These are phyloP conservation scores for Porcisia hertigi DNA, from an alignment of 208 protist species.

Conservation along the genomic window DNA sequence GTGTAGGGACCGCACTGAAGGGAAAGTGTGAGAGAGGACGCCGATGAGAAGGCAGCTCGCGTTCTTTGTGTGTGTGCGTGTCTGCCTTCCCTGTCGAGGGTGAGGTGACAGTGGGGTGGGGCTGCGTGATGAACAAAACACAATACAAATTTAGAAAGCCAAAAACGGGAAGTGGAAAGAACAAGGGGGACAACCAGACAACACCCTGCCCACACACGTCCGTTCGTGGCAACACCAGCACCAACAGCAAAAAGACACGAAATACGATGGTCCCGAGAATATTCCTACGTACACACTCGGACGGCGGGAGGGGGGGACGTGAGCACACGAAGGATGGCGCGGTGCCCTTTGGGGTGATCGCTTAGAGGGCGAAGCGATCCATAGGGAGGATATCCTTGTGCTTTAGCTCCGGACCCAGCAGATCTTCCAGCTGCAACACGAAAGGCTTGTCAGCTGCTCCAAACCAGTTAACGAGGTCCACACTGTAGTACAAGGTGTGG, in stretches of 20 bases:
- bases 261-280: too few relatives aligned
- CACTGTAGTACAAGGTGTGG: slow-evolving; percentile 58
- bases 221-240: too few relatives aligned
- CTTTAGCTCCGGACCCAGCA: slow-evolving; percentile 47
- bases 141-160: too few relatives aligned
- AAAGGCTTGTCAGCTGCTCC: slow-evolving; percentile 53
- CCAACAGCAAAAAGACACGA: too few relatives aligned
- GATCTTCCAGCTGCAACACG: slow-evolving; percentile 62
- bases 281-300: too few relatives aligned
- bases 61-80: not conserved
- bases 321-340: not conserved
- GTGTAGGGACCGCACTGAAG: not conserved
- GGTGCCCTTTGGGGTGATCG: not conserved
- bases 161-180: too few relatives aligned
- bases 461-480: slow-evolving; percentile 75
- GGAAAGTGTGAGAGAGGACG: not conserved
- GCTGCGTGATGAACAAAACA: too few relatives aligned
- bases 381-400: slow-evolving; percentile 76
- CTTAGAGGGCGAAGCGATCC: slow-evolving; percentile 41
- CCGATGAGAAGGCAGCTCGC: not conserved
- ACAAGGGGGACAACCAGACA: too few relatives aligned
- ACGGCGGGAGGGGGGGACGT: not conserved
- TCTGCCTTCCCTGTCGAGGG: too few relatives aligned
- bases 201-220: too few relatives aligned
- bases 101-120: too few relatives aligned